phyloP scores from a whole-genome alignment of 345 rosid species.

The Heritiera littoralis region DNA sequence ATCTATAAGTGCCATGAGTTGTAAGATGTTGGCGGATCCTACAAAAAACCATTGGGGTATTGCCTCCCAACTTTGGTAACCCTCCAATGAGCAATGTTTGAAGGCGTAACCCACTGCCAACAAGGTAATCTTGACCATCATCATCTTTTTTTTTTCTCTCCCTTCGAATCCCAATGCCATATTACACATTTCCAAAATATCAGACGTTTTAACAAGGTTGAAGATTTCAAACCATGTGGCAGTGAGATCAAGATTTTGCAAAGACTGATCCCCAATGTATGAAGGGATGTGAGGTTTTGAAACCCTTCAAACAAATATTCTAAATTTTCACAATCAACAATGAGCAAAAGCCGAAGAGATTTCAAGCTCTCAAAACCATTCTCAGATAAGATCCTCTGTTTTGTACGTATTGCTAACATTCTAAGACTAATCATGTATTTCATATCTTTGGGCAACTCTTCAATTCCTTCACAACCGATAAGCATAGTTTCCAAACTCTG shows the following conservation, averaged over 20 bases:
- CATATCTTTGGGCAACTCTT: background rate
- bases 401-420: background rate
- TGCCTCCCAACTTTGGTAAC: background rate
- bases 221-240: background rate
- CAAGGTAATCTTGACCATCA: background rate
- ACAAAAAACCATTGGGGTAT: background rate
- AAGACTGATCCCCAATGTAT: background rate
- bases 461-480: background rate
- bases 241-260: background rate
- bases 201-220: background rate
- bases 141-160: background rate
- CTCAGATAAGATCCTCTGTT: too few relatives aligned
- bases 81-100: background rate
- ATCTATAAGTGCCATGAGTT: background rate
- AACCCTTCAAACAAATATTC: background rate
- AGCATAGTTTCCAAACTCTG: background rate
- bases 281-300: background rate
- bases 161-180: background rate
- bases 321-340: background rate
- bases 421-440: background rate
- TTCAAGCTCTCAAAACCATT: background rate
- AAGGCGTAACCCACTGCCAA: background rate
- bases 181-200: background rate
- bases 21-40: background rate
- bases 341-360: background rate